These are phyloP conservation scores for Chaetomiaceae sp. DNA, from an alignment of 2,329 filamentous ascomycete genomes.

Conservation along the genomic window DNA sequence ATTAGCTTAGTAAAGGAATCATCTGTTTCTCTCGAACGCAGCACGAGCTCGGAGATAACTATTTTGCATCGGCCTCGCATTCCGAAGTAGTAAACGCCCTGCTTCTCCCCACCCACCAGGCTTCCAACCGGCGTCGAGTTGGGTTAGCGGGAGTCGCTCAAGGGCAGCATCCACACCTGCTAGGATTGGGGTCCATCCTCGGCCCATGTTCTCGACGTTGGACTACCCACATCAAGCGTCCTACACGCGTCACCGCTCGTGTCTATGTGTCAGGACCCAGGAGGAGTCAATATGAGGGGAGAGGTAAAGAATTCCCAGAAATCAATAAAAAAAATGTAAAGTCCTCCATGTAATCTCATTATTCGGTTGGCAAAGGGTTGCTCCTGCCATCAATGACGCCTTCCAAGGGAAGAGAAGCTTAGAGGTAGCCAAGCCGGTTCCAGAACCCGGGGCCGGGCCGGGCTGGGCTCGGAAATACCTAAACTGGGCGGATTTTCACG, in stretches of 20 bases:
- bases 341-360: no score
- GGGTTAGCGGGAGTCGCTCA: conserved; percentile 13
- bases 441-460: not conserved
- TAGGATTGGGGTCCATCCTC: not conserved
- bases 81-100: conserved; percentile 4
- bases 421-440: not conserved
- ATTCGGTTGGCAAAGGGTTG: no score
- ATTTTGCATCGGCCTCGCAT: not conserved
- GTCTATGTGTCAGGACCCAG: not conserved
- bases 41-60: conserved; percentile 7
- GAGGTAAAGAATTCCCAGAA: no score
- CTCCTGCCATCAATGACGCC: no score
- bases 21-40: not conserved
- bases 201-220: conserved; percentile 10
- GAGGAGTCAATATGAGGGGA: not conserved
- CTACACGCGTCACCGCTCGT: no score
- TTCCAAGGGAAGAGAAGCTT: not conserved
- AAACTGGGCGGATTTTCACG: conserved; percentile 4
- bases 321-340: no score
- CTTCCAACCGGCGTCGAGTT: not conserved
- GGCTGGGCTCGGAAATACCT: conserved; percentile 14
- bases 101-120: conserved; percentile 5
- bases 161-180: conserved; percentile 1
- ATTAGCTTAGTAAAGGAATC: not conserved
- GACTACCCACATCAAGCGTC: no score